These are phyloP conservation scores for Aegilops bicornis DNA, from an alignment of 176 grass and related monocot genomes.

Conservation along the genomic window DNA sequence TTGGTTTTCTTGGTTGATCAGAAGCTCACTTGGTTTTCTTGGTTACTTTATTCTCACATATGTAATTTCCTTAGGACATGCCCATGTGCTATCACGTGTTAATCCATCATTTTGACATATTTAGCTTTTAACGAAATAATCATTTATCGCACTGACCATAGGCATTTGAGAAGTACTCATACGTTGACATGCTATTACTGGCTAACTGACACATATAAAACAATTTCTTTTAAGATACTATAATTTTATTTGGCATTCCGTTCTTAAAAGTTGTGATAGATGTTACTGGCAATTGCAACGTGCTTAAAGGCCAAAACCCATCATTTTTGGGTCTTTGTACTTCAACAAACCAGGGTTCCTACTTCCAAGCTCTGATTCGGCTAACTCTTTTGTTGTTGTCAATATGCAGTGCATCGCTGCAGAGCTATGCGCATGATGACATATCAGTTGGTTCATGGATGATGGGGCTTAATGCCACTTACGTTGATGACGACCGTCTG, in stretches of 20 bases:
- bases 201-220: background rate
- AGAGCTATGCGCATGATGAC: slow-evolving; percentile 86
- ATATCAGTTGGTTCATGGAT: slow-evolving; percentile 96
- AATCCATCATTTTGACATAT: background rate
- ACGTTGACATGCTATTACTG: background rate
- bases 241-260: background rate
- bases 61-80: background rate
- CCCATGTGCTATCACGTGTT: background rate
- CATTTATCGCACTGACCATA: background rate
- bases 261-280: background rate
- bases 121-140: background rate
- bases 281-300: background rate
- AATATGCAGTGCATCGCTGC: slow-evolving; percentile 65
- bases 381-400: background rate
- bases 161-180: background rate
- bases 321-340: background rate
- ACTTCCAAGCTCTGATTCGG: background rate
- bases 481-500: slow-evolving; percentile 78
- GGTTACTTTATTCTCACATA: background rate
- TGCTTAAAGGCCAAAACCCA: background rate
- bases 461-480: slow-evolving; percentile 93
- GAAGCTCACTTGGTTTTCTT: background rate
- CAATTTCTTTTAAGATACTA: background rate
- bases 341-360: slow-evolving; percentile 3
- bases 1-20: background rate